These are phyloP conservation scores for Lecanicillium sp. DNA, from an alignment of 2,329 filamentous ascomycete genomes.

Conservation along the genomic window DNA sequence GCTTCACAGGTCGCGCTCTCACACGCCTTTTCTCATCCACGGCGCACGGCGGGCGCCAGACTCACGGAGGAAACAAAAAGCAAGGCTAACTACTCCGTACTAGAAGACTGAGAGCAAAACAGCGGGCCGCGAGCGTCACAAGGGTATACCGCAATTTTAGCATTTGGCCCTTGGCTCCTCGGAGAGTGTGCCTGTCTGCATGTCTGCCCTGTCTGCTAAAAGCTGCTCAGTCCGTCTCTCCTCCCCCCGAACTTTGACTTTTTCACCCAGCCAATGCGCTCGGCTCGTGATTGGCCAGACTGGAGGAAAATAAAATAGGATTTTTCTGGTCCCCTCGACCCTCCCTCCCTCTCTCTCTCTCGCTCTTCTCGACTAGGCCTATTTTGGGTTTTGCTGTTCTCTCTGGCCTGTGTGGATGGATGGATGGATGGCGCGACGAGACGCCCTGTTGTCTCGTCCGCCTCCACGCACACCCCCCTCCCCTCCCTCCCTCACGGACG, in stretches of 20 bases:
- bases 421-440: neutral
- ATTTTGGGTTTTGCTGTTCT: neutral
- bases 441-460: neutral
- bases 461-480: neutral
- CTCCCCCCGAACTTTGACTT: constrained; percentile 8
- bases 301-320: too few species aligned
- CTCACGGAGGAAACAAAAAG: neutral
- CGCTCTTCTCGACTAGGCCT: neutral
- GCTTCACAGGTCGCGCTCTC: too few species aligned
- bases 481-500: too few species aligned
- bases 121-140: constrained; percentile 12
- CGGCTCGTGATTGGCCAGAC: constrained; percentile 29
- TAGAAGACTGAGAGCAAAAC: constrained; percentile 4
- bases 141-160: constrained; percentile 11
- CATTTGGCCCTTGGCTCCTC: neutral
- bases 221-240: neutral
- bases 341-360: neutral
- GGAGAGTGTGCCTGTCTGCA: too few species aligned
- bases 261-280: constrained; percentile 23
- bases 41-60: too few species aligned
- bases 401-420: too few species aligned
- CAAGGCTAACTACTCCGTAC: too few species aligned
- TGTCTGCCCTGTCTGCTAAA: too few species aligned
- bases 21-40: too few species aligned
- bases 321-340: constrained; percentile 2